Evolutionary conservation across 75 land plant species (phyloP).

Genomic region (Ceratopteris richardii): DNA sequence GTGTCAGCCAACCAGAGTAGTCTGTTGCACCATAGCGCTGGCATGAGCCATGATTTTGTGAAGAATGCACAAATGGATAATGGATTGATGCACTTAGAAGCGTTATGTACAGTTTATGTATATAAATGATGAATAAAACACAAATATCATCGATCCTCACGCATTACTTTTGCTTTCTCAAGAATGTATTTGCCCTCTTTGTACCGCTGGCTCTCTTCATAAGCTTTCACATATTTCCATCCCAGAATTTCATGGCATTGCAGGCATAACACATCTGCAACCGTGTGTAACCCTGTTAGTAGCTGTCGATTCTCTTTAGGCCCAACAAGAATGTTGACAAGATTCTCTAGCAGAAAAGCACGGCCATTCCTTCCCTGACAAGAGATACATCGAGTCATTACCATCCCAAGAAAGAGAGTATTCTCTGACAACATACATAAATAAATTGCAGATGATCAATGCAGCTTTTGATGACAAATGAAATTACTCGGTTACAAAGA

Average conservation of each 20-base stretch:
- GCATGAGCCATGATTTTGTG: no score
- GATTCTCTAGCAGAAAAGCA: slow-evolving; percentile 74
- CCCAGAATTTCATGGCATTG: slow-evolving; percentile 77
- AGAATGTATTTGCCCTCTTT: slow-evolving; percentile 92
- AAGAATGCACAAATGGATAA: no score
- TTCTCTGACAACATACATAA: no score
- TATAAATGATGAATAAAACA: no score
- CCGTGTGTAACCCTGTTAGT: slow-evolving; percentile 84
- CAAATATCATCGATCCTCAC: slow-evolving; percentile 56
- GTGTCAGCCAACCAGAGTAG: no score
- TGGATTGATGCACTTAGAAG: no score
- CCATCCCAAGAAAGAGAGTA: neutral
- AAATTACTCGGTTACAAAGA: no score
- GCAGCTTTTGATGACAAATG: no score
- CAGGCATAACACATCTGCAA: slow-evolving; percentile 63
- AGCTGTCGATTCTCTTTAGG: slow-evolving; percentile 78
- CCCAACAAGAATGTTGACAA: slow-evolving; percentile 64
- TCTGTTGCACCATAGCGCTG: no score
- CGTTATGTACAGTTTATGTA: no score
- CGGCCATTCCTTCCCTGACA: slow-evolving; percentile 75
- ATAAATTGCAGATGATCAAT: no score
- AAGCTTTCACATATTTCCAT: slow-evolving; percentile 88
- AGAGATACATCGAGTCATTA: no score
- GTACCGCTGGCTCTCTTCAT: slow-evolving; percentile 81
- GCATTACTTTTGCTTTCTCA: slow-evolving; percentile 73